Conservation (phyloP, 2,329 filamentous ascomycete species). For the Penicillium hesseltinei region DNA sequence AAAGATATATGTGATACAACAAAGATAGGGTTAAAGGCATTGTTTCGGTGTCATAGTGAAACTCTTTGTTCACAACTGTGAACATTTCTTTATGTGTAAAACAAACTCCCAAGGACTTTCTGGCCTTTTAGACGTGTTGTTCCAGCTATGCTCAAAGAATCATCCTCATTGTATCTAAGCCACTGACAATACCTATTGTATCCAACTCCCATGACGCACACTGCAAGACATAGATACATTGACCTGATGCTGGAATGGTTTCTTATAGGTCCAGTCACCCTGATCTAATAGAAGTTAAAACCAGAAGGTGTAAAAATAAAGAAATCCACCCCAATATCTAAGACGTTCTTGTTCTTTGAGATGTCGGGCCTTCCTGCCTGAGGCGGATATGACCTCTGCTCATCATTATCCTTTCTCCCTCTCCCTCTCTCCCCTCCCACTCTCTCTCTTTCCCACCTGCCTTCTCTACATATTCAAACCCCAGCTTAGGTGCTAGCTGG, state of each 20-base stretch:
- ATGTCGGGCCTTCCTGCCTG: not conserved
- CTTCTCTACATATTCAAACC: too few relatives aligned
- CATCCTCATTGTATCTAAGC: not conserved
- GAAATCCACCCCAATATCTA: not conserved
- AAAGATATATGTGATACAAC: not conserved
- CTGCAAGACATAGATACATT: not conserved
- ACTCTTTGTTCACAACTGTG: not conserved
- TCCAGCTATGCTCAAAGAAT: not conserved
- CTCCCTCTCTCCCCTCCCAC: not conserved
- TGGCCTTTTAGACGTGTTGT: too few relatives aligned
- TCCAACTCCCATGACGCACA: not conserved
- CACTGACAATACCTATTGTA: not conserved
- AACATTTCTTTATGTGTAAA: not conserved
- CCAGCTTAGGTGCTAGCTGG: too few relatives aligned
- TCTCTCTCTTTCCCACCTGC: not conserved
- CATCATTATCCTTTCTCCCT: not conserved
- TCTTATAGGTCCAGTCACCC: not conserved
- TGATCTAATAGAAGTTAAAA: not conserved
- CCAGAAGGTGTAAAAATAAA: not conserved
- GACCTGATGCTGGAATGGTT: not conserved
- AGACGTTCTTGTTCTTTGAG: not conserved
- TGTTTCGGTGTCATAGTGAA: not conserved
- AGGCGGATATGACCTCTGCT: not conserved
- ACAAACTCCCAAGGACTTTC: not conserved
- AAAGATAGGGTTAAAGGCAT: not conserved